These are phyloP conservation scores for Poronia punctata DNA, from an alignment of 495 filamentous ascomycete genomes.

Conservation along the genomic window DNA sequence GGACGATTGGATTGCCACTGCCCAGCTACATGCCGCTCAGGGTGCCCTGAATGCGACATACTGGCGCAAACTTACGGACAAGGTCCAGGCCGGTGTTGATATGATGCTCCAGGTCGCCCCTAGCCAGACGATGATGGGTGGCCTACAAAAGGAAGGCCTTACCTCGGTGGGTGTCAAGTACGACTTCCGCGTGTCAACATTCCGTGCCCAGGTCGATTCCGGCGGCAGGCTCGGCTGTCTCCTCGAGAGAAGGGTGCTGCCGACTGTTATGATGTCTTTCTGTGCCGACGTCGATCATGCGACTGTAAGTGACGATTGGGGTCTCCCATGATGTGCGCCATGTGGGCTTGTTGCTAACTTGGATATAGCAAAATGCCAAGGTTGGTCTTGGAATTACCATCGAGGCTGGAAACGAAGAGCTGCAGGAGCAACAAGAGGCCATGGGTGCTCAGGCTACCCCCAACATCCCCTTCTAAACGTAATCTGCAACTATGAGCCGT, in stretches of 20 bases:
- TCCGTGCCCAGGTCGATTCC: conserved; percentile 93
- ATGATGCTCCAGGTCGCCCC: conserved; percentile 82
- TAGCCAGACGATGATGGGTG: conserved; percentile 57
- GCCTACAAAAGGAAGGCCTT: conserved; percentile 71
- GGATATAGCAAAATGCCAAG: conserved; percentile 79
- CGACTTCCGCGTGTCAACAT: conserved; percentile 90
- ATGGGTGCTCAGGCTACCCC: conserved; percentile 35
- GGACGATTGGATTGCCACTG: conserved; percentile 82
- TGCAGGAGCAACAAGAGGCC: conserved; percentile 85
- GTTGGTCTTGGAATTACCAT: conserved; percentile 91
- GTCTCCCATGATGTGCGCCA: background rate
- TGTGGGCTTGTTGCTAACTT: conserved; percentile 13
- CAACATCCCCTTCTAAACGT: conserved; percentile 51
- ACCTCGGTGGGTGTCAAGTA: conserved; percentile 95
- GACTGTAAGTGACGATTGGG: conserved; percentile 57
- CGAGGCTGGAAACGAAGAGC: conserved; percentile 79
- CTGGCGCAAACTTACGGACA: conserved; percentile 90
- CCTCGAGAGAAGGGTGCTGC: conserved; percentile 90
- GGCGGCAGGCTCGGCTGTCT: conserved; percentile 87
- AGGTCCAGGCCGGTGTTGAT: conserved; percentile 92
- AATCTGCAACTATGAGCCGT: conserved; percentile 9
- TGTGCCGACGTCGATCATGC: conserved; percentile 95
- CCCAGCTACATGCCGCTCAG: conserved; percentile 72
- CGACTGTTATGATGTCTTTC: conserved; percentile 85
- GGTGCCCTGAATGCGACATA: conserved; percentile 86